phyloP scores from a whole-genome alignment of 345 rosid genomes.

The Euphorbia peplus region DNA sequence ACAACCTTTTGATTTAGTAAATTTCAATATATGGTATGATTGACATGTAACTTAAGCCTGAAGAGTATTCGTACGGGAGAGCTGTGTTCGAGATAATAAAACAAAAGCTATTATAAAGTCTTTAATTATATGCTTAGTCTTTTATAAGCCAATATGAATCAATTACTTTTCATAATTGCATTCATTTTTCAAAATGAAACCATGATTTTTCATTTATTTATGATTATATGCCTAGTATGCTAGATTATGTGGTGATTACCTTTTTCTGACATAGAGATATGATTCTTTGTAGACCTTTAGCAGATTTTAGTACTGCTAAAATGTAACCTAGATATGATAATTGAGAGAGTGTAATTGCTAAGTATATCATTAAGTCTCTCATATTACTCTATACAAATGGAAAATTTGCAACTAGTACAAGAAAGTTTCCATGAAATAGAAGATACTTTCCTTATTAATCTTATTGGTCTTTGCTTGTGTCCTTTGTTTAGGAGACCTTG shows the following conservation, averaged over 20 bases:
- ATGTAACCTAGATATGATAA: neutral
- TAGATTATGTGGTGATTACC: neutral
- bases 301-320: slow-evolving; percentile 4
- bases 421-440: neutral
- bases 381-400: neutral
- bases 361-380: neutral
- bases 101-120: too few species aligned
- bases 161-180: too few species aligned
- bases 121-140: too few species aligned
- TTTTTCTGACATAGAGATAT: neutral
- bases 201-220: neutral
- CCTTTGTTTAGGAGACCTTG: neutral
- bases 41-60: too few species aligned
- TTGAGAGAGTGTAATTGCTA: neutral
- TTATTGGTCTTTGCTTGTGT: too few species aligned
- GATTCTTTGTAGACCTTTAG: neutral
- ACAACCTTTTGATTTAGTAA: too few species aligned
- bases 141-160: too few species aligned
- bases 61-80: too few species aligned
- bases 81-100: too few species aligned
- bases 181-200: neutral
- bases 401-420: neutral
- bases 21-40: too few species aligned
- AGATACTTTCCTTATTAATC: too few species aligned
- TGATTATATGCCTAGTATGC: neutral